phyloP scores from a whole-genome alignment of 2,329 filamentous ascomycete genomes.

The Fusarium sp. region DNA sequence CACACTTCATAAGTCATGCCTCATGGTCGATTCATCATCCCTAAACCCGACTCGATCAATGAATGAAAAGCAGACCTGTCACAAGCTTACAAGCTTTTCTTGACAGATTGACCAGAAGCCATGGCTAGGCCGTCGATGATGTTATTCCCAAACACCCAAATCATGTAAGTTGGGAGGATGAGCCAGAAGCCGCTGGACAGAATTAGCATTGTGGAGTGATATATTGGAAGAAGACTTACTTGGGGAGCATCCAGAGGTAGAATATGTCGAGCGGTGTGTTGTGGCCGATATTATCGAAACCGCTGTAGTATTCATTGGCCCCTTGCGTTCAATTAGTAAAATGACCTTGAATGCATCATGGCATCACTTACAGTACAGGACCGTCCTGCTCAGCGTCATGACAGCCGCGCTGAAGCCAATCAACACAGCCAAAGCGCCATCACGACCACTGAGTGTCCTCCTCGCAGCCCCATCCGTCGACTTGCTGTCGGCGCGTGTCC shows the following conservation, averaged over 20 bases:
- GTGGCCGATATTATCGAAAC: slow-evolving; percentile 67
- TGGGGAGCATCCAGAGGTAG: slow-evolving; percentile 67
- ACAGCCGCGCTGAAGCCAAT: slow-evolving; percentile 64
- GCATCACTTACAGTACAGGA: slow-evolving; percentile 65
- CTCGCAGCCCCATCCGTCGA: slow-evolving; percentile 33
- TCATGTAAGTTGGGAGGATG: slow-evolving; percentile 63
- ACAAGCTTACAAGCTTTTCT: not conserved
- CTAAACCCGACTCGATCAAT: not conserved
- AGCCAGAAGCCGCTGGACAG: slow-evolving; percentile 64
- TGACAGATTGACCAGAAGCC: slow-evolving; percentile 49
- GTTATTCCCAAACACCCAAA: slow-evolving; percentile 59
- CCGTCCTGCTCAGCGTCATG: slow-evolving; percentile 72
- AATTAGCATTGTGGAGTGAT: not conserved
- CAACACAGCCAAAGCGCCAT: slow-evolving; percentile 58
- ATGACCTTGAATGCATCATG: not conserved
- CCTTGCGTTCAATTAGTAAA: slow-evolving; percentile 47
- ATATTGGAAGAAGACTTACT: slow-evolving; percentile 55
- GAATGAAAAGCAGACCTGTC: not conserved
- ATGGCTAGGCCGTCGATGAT: slow-evolving; percentile 58
- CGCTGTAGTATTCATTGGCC: slow-evolving; percentile 67
- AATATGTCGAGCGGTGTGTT: slow-evolving; percentile 59
- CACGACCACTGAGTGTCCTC: slow-evolving; percentile 53
- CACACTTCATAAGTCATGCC: slow-evolving; percentile 3
- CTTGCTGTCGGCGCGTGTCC: slow-evolving; percentile 20
- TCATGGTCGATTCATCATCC: slow-evolving; percentile 5